Conservation (phyloP, 2,329 filamentous ascomycete genomes). For the Cladosporium sphaerospermum region DNA sequence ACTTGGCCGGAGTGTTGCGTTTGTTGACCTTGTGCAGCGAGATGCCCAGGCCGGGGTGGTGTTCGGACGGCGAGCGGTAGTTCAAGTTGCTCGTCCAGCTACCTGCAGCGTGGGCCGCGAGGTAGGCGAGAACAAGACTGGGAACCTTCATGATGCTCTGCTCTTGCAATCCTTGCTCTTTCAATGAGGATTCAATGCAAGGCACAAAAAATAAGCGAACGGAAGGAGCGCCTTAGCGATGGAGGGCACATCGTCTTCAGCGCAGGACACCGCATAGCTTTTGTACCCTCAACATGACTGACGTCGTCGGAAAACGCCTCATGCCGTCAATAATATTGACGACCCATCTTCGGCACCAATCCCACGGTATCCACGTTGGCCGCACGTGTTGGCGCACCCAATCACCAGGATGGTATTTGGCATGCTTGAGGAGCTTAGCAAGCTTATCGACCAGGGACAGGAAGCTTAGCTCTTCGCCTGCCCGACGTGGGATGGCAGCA, state of each 20-base stretch:
- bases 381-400: background rate
- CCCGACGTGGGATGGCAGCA: background rate
- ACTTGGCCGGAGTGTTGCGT: constrained; percentile 43
- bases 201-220: background rate
- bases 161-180: background rate
- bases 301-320: background rate
- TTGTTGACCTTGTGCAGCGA: constrained; percentile 56
- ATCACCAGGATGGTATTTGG: background rate
- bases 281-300: background rate
- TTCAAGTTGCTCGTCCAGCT: constrained; percentile 48
- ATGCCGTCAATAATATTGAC: background rate
- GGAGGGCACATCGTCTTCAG: background rate
- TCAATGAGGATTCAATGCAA: background rate
- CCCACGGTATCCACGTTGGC: background rate
- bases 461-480: background rate
- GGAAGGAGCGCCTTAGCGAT: background rate
- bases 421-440: constrained; percentile 1
- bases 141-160: constrained; percentile 16
- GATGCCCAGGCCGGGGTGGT: constrained; percentile 58
- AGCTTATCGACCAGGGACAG: background rate
- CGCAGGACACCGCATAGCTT: background rate
- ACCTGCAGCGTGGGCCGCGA: constrained; percentile 20
- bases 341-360: too few relatives aligned
- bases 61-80: constrained; percentile 60
- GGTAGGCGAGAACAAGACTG: constrained; percentile 13